Base-by-base conservation (phyloP, 768 basidiomycete species). In the Cyclocybe cylindracea region DNA sequence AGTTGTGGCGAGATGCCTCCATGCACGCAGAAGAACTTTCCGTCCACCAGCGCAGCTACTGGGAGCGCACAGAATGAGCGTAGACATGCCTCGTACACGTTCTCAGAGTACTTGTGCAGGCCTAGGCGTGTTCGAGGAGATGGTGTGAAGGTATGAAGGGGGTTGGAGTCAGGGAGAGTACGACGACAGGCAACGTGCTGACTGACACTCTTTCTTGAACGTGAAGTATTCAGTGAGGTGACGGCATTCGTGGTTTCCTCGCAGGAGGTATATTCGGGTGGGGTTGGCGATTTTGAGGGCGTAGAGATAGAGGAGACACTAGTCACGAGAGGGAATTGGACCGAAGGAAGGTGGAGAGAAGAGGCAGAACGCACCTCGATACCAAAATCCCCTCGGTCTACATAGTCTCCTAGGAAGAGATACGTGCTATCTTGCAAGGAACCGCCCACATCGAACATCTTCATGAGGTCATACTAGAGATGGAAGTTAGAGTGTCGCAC, bases 171-270 rank as follows among this genome's bases (percentile, higher is more conserved):
- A 44, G 37, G 50, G 53, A 55, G 5, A 32, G 45, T 47, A 49
- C 18, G 39, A 39, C 7, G 48, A 51, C 10, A 42, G 18, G 33
- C 43, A 24, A 58, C 32, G 42, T 32, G 24, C 24, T 24, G 24
- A 70, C 86, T 71, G 61, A 95, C 89, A 89, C 87, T 98, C 96
- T 56, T 92, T 87, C 74, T 94, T 95, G 77, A 98, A 98, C 7
- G 96, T 98, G 65, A 98, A 98, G 68, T 95, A 97, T 70, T 95
- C 94, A 2, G 96, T 98, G 42, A 98, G 76, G 73, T 98, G 95
- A 35, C 88, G 84, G 67, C 96, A 98, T 77, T 98, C 96, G 72
- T 98, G 96, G 67, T 98, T 98, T 7, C 96, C 96, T 43, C 96
- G 86, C 34, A 98, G 78, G 32, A 98, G 78, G 52, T 85, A 83